Evolutionary conservation across 2,329 filamentous ascomycete genomes (phyloP).

Genomic region (Diplodia intermedia): DNA sequence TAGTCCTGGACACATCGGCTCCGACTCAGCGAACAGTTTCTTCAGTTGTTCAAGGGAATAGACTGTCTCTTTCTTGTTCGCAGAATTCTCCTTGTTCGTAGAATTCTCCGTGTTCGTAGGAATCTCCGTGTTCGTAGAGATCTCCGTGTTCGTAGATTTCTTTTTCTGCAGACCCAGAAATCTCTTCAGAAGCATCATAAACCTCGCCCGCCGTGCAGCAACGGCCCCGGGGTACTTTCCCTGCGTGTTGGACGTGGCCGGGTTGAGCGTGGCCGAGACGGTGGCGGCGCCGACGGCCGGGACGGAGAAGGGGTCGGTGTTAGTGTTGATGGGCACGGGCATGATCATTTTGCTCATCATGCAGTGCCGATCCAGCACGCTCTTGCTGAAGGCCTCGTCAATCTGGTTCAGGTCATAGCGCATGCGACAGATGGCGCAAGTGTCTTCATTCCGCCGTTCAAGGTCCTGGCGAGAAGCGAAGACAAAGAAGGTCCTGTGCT

Average conservation of each 20-base stretch:
- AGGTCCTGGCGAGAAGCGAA: not conserved
- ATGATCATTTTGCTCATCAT: not conserved
- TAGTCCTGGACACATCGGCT: not conserved
- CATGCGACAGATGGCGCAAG: not conserved
- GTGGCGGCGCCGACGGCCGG: too few relatives aligned
- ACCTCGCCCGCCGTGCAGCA: not conserved
- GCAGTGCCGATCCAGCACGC: not conserved
- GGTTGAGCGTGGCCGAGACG: too few relatives aligned
- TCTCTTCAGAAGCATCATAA: not conserved
- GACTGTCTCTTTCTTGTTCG: too few relatives aligned
- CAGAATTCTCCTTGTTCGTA: too few relatives aligned
- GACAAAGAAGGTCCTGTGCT: not conserved
- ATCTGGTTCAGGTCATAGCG: not conserved
- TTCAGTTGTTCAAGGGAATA: not conserved
- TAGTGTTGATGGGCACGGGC: not conserved
- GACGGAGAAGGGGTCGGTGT: too few relatives aligned
- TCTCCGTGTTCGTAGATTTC: too few relatives aligned
- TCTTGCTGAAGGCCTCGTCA: not conserved
- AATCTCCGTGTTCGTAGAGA: too few relatives aligned
- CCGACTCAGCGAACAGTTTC: not conserved
- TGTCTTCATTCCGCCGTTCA: not conserved
- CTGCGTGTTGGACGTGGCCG: too few relatives aligned
- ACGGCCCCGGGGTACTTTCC: too few relatives aligned
- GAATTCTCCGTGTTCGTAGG: too few relatives aligned
- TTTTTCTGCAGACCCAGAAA: not conserved